These are phyloP conservation scores for Articulospora tetracladia DNA, from an alignment of 495 filamentous ascomycete genomes.

Conservation along the genomic window DNA sequence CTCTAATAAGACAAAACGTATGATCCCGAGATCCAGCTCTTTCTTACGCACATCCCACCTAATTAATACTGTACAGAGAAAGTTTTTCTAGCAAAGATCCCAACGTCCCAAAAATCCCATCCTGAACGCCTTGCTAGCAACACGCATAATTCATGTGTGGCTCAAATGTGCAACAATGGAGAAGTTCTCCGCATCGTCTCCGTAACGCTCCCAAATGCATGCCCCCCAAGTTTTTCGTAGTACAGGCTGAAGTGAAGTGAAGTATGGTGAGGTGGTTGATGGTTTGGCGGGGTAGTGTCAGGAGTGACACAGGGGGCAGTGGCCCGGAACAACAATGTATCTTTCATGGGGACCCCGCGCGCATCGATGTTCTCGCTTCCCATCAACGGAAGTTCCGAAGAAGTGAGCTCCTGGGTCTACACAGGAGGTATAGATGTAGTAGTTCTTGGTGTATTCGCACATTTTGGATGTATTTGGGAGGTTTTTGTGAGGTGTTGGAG, in stretches of 20 bases:
- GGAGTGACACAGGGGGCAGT: constrained; percentile 56
- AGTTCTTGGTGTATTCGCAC: constrained; percentile 77
- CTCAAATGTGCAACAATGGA: background rate
- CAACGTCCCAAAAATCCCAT: constrained; percentile 1
- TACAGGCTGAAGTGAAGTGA: background rate
- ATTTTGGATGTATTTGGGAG: constrained; percentile 39
- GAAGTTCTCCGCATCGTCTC: background rate
- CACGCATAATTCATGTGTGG: background rate
- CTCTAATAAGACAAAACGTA: background rate
- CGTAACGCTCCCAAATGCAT: background rate
- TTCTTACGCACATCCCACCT: background rate
- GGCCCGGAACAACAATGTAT: constrained; percentile 65
- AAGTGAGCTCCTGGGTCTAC: constrained; percentile 64
- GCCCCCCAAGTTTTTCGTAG: background rate
- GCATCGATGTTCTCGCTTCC: constrained; percentile 56
- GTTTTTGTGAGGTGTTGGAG: background rate
- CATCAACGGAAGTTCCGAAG: constrained; percentile 62
- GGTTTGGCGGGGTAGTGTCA: background rate
- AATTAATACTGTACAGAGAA: constrained; percentile 8
- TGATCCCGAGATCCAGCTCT: constrained; percentile 8
- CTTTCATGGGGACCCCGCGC: constrained; percentile 68
- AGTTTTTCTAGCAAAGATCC: background rate
- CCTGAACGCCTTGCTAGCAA: constrained; percentile 11
- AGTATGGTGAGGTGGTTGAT: background rate
- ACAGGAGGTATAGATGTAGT: constrained; percentile 72